A percentile compares a stretch with the other conserved stretches of the same genome.
Conservation (phyloP, 2,329 filamentous ascomycete genomes). For the Purpureocillium takamizusanense region DNA sequence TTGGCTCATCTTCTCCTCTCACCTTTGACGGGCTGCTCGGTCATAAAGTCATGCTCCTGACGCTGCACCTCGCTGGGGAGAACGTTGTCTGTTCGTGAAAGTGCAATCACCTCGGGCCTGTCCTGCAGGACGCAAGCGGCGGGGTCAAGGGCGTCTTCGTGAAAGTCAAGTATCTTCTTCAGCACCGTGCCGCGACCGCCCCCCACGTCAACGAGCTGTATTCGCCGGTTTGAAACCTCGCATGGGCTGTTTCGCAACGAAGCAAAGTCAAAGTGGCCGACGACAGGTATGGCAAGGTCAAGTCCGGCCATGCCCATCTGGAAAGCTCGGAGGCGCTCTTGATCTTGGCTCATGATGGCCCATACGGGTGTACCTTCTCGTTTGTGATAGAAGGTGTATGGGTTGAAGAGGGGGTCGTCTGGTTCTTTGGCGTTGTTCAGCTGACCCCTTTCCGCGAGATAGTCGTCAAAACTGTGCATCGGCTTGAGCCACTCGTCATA, state of each 20-base stretch:
- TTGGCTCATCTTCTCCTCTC: no score
- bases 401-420: constrained; percentile 18
- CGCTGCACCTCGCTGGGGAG: constrained; percentile 13
- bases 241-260: constrained; percentile 12
- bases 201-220: constrained; percentile 21
- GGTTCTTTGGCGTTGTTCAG: constrained; percentile 13
- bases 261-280: constrained; percentile 21
- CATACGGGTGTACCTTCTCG: constrained; percentile 23
- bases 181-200: constrained; percentile 19
- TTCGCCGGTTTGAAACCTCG: constrained; percentile 8
- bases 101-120: constrained; percentile 14
- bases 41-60: constrained; percentile 19
- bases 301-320: constrained; percentile 22
- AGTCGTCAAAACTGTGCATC: constrained; percentile 23
- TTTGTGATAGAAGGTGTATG: constrained; percentile 19
- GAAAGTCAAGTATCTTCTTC: constrained; percentile 18
- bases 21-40: constrained; percentile 20
- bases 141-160: constrained; percentile 12
- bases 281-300: constrained; percentile 20
- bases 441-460: constrained; percentile 14
- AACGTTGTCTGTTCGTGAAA: constrained; percentile 10
- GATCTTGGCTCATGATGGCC: constrained; percentile 22
- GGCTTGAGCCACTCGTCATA: constrained; percentile 24
- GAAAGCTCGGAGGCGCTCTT: constrained; percentile 17
- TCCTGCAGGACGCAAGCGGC: constrained; percentile 17